These are phyloP conservation scores for Arthrocladium fulminans DNA, from an alignment of 2,329 filamentous ascomycete genomes.

Conservation along the genomic window DNA sequence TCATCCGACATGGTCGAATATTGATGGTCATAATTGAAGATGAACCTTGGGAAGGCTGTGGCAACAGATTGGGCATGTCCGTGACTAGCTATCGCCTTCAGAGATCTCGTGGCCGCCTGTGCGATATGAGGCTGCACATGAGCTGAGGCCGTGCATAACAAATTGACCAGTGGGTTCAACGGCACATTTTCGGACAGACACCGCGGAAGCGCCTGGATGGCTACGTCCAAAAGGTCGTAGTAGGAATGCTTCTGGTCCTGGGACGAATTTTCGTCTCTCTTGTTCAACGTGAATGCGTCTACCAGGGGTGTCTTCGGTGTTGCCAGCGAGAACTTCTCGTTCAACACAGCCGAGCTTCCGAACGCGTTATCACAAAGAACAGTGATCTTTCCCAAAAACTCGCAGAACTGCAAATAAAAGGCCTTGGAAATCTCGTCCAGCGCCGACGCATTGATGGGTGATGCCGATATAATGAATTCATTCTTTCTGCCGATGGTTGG, in stretches of 20 bases:
- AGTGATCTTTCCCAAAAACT: slow-evolving; percentile 90
- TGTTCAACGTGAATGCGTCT: slow-evolving; percentile 83
- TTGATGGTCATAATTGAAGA: slow-evolving; percentile 95
- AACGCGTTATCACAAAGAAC: slow-evolving; percentile 96
- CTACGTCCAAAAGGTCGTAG: slow-evolving; percentile 90
- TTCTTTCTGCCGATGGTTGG: slow-evolving; percentile 34
- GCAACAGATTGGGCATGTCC: slow-evolving; percentile 91
- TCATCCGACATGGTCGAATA: slow-evolving; percentile 98
- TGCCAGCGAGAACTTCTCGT: slow-evolving; percentile 72
- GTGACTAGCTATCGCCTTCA: slow-evolving; percentile 92
- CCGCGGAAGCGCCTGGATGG: slow-evolving; percentile 88
- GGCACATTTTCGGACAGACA: slow-evolving; percentile 85
- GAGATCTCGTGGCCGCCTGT: slow-evolving; percentile 77
- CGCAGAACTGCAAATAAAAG: slow-evolving; percentile 84
- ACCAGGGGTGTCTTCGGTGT: slow-evolving; percentile 87
- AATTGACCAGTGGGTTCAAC: slow-evolving; percentile 86
- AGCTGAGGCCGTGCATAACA: slow-evolving; percentile 91
- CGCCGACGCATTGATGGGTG: slow-evolving; percentile 49
- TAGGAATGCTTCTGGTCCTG: slow-evolving; percentile 86
- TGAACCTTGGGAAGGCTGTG: slow-evolving; percentile 92
- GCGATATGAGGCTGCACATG: slow-evolving; percentile 92
- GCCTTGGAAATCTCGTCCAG: slow-evolving; percentile 71
- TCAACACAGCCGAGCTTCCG: slow-evolving; percentile 85
- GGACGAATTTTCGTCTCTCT: slow-evolving; percentile 68
- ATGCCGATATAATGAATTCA: slow-evolving; percentile 3